Evolutionary conservation across 2,329 filamentous ascomycete genomes (phyloP).

Genomic region (Xylariaceae sp.): DNA sequence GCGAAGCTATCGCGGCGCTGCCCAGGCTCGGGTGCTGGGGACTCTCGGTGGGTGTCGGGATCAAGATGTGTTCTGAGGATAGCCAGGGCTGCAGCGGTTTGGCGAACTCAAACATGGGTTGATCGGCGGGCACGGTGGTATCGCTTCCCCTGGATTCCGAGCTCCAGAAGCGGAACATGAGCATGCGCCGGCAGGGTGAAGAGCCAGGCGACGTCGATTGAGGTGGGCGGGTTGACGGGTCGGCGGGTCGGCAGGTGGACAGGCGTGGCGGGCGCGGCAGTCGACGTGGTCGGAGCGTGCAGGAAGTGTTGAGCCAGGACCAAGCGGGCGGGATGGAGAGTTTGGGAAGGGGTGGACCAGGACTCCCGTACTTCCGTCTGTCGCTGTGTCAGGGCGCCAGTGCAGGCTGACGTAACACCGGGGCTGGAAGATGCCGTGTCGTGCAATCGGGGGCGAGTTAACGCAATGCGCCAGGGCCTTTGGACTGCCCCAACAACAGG

Average conservation of each 20-base stretch:
- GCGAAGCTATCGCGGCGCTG: slow-evolving; percentile 26
- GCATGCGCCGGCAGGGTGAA: slow-evolving; percentile 29
- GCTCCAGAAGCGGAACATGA: slow-evolving; percentile 57
- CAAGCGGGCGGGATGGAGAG: slow-evolving; percentile 12
- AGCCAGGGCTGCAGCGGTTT: slow-evolving; percentile 27
- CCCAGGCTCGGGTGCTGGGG: slow-evolving; percentile 24
- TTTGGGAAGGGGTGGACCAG: slow-evolving; percentile 10
- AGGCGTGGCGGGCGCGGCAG: too few relatives aligned
- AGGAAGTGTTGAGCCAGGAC: slow-evolving; percentile 8
- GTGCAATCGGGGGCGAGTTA: too few relatives aligned
- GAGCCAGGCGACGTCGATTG: slow-evolving; percentile 7
- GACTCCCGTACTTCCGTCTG: too few relatives aligned
- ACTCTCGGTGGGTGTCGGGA: slow-evolving; percentile 19
- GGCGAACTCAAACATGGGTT: slow-evolving; percentile 31
- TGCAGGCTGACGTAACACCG: slow-evolving; percentile 30
- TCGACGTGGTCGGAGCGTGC: slow-evolving; percentile 17
- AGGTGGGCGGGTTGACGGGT: too few relatives aligned
- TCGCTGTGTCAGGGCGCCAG: too few relatives aligned
- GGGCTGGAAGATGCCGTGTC: too few relatives aligned
- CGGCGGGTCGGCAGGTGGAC: too few relatives aligned
- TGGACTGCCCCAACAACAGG: too few relatives aligned
- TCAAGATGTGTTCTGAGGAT: slow-evolving; percentile 18
- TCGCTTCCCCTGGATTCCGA: slow-evolving; percentile 52
- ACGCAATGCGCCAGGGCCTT: too few relatives aligned
- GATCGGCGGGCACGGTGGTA: slow-evolving; percentile 35